Percentiles rank a stretch among this genome's conserved stretches.
Evolutionary conservation across 176 grass and related monocot species (phyloP).

Genomic region (Urochloa ruziziensis): DNA sequence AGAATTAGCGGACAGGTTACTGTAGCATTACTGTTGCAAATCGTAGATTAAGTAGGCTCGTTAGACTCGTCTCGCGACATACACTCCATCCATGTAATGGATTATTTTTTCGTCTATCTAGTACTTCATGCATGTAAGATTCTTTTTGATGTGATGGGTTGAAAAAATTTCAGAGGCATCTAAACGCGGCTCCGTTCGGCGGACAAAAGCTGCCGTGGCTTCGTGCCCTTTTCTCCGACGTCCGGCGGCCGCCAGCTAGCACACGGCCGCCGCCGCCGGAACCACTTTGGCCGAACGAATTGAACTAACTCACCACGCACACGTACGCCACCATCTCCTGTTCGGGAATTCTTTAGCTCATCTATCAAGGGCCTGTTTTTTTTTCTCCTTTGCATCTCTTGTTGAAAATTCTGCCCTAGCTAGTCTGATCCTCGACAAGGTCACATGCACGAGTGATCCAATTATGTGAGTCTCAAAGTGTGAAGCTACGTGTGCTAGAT

Average conservation of each 20-base stretch:
- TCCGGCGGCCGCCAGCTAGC: not conserved
- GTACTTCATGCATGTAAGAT: too few relatives aligned
- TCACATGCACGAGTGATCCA: not conserved
- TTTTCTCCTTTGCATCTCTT: not conserved
- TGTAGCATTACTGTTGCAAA: too few relatives aligned
- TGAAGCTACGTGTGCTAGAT: not conserved
- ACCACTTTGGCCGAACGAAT: not conserved
- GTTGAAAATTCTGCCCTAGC: not conserved
- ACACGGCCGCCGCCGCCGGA: slow-evolving; percentile 20
- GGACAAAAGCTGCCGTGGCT: slow-evolving; percentile 29
- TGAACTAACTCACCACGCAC: not conserved
- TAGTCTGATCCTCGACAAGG: not conserved
- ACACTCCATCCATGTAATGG: too few relatives aligned
- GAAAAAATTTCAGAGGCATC: too few relatives aligned
- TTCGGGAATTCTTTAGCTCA: not conserved
- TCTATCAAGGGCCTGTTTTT: not conserved
- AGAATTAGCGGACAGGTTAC: too few relatives aligned
- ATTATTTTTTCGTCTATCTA: too few relatives aligned
- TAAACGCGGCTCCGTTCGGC: too few relatives aligned
- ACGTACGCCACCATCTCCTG: slow-evolving; percentile 4
- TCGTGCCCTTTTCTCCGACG: not conserved
- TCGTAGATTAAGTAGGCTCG: too few relatives aligned
- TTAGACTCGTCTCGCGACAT: too few relatives aligned
- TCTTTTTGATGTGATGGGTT: too few relatives aligned
- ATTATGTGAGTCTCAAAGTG: not conserved